A percentile compares a stretch with the other conserved stretches of the same genome.
These are phyloP conservation scores for Lagenidium giganteum DNA, from an alignment of 352 stramenopile genomes.

Conservation along the genomic window DNA sequence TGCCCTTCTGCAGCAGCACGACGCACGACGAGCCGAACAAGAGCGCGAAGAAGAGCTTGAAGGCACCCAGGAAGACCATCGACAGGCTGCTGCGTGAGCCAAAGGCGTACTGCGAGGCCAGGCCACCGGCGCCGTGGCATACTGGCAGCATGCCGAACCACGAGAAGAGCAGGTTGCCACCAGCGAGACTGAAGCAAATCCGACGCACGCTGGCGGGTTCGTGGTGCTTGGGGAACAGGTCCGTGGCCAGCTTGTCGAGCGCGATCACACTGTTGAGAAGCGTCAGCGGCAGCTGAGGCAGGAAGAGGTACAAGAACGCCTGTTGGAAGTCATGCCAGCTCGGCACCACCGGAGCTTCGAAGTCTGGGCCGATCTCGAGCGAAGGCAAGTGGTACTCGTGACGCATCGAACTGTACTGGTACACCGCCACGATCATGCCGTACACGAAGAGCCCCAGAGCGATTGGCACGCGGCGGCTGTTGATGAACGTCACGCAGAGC, in stretches of 20 bases:
- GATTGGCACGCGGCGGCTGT: constrained; percentile 37
- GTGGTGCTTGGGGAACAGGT: constrained; percentile 76
- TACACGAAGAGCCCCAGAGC: constrained; percentile 50
- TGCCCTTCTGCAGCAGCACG: constrained; percentile 39
- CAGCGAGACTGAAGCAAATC: constrained; percentile 49
- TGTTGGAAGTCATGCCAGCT: constrained; percentile 35
- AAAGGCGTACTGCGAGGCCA: constrained; percentile 88
- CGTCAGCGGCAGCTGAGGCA: constrained; percentile 88
- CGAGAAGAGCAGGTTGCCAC: constrained; percentile 74
- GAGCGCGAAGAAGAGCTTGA: constrained; percentile 84
- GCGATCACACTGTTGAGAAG: constrained; percentile 88
- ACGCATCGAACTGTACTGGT: constrained; percentile 31
- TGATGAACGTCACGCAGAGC: constrained; percentile 59
- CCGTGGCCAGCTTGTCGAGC: constrained; percentile 77
- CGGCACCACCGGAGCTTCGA: constrained; percentile 38
- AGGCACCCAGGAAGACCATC: constrained; percentile 77
- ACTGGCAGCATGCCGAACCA: constrained; percentile 88
- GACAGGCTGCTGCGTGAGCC: constrained; percentile 83
- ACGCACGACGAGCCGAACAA: constrained; percentile 69
- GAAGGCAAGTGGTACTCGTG: constrained; percentile 34
- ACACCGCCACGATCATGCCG: constrained; percentile 41
- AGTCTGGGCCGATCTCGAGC: constrained; percentile 36
- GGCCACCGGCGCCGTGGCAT: constrained; percentile 87
- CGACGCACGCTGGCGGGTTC: constrained; percentile 37
- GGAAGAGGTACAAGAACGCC: constrained; percentile 75